These are phyloP conservation scores for Exophiala sp. DNA, from an alignment of 2,329 filamentous ascomycete species.

Conservation along the genomic window DNA sequence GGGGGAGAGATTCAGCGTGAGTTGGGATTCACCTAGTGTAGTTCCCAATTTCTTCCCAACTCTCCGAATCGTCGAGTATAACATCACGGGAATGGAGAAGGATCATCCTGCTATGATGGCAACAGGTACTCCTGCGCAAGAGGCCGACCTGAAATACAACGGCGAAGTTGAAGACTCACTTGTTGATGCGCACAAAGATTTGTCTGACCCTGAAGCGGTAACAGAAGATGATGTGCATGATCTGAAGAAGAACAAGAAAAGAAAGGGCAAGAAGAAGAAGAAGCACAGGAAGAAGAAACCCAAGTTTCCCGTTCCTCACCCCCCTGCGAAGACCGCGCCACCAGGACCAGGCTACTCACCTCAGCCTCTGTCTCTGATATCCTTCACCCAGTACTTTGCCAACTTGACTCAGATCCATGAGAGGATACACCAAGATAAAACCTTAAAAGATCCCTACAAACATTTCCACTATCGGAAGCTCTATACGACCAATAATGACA, in stretches of 20 bases:
- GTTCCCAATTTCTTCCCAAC: constrained; percentile 91
- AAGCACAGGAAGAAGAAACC: constrained; percentile 55
- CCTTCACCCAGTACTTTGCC: constrained; percentile 86
- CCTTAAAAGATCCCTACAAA: constrained; percentile 43
- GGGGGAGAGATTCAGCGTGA: constrained; percentile 79
- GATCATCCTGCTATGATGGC: constrained; percentile 21
- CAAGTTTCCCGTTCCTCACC: constrained; percentile 59
- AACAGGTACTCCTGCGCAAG: constrained; percentile 16
- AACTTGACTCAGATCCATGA: constrained; percentile 91
- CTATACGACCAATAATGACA: constrained; percentile 76
- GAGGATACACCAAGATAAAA: constrained; percentile 43
- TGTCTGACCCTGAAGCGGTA: constrained; percentile 9
- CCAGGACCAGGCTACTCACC: constrained; percentile 88
- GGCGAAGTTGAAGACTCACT: constrained; percentile 1
- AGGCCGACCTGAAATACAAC: background rate
- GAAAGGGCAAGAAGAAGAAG: constrained; percentile 43
- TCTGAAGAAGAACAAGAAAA: constrained; percentile 42
- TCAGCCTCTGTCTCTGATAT: constrained; percentile 70
- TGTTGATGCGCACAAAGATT: constrained; percentile 5
- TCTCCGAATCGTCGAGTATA: constrained; percentile 88
- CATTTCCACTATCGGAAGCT: constrained; percentile 72
- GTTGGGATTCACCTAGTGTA: constrained; percentile 75
- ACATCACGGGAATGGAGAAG: constrained; percentile 69
- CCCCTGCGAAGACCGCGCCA: constrained; percentile 63
- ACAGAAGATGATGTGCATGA: constrained; percentile 41